Evolutionary conservation across 2,329 filamentous ascomycete species (phyloP).

Genomic region (Periglandula ipomoeae): DNA sequence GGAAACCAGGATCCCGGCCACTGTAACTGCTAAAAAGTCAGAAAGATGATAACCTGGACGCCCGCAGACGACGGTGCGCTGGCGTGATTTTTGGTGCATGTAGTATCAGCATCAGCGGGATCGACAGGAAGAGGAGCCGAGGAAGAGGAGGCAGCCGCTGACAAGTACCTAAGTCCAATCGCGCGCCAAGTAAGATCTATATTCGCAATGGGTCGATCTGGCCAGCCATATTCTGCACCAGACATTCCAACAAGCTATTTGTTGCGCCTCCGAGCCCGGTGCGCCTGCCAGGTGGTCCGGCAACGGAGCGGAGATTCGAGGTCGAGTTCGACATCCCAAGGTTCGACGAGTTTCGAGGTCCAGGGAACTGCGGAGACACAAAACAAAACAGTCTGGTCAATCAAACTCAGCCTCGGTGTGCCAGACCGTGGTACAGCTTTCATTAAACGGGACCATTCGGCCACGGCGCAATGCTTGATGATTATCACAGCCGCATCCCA

Average conservation of each 20-base stretch:
- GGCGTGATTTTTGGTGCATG: not conserved
- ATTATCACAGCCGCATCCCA: not conserved
- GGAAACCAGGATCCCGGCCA: constrained; percentile 8
- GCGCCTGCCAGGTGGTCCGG: not conserved
- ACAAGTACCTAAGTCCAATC: too few species aligned
- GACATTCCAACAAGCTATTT: not conserved
- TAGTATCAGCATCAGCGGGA: not conserved
- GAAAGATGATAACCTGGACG: not conserved
- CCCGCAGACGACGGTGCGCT: not conserved
- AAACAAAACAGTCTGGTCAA: not conserved
- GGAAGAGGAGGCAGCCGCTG: not conserved
- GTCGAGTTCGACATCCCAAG: not conserved
- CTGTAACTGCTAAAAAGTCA: not conserved
- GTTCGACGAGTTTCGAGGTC: not conserved
- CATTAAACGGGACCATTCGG: not conserved
- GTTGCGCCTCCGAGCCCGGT: constrained; percentile 1
- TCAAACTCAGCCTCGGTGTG: not conserved
- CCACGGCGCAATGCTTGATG: too few species aligned
- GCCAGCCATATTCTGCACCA: not conserved
- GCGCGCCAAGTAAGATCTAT: not conserved
- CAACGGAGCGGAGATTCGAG: constrained; percentile 1
- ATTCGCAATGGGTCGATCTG: not conserved
- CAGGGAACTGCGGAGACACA: not conserved
- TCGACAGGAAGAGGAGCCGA: not conserved
- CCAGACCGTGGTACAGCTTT: not conserved